Base-by-base conservation (phyloP, 352 stramenopile genomes). In the Phytophthora colocasiae region DNA sequence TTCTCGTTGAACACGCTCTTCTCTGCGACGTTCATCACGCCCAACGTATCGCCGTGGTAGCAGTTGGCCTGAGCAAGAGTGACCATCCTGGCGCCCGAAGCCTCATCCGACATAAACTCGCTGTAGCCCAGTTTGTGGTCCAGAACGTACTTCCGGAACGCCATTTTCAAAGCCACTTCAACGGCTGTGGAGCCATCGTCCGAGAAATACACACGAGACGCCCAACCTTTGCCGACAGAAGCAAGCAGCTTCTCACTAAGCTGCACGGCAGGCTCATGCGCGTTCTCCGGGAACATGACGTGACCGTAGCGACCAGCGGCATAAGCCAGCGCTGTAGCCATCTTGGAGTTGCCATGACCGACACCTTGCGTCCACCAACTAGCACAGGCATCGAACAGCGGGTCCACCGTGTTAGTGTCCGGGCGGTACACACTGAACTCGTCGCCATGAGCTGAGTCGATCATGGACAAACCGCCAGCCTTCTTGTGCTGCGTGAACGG, bases 311-410 rank as follows among this genome's bases (percentile, higher is more conserved):
- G 87, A 11, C 88, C 91, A 26, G 91, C 89, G 22, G 92, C 89
- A 54, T 96, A 96, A n/a, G 89, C 92, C 36, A 97, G 70, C 7
- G 92, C 80, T 8, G 92, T 90, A 17, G 83, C 85, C 81, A 97
- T 90, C 64, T 95, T 96, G 11, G 80, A 71, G 56, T 97, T 96
- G 34, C 90, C 90, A 54, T 97, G 91, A 17, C 93, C 93, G 19
- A 97, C 77, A 32, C 91, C 92, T 63, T 98, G 93, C 12, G 93
- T 98, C 93, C 93, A 98, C 92, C 92, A 98, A 51, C 89, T 97
- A 41, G 92, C 92, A 34, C 89, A 97, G 9, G 86, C 91, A 67
- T 98, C 93, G 50, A 97, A 96, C 55, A 93, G 80, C 6, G 85
- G 84, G 44, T 86, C 76, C 9, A 93, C 59, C 9, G 67, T 74